Conservation (phyloP, 2,329 filamentous ascomycete species). For the Exophiala alcalophila region DNA sequence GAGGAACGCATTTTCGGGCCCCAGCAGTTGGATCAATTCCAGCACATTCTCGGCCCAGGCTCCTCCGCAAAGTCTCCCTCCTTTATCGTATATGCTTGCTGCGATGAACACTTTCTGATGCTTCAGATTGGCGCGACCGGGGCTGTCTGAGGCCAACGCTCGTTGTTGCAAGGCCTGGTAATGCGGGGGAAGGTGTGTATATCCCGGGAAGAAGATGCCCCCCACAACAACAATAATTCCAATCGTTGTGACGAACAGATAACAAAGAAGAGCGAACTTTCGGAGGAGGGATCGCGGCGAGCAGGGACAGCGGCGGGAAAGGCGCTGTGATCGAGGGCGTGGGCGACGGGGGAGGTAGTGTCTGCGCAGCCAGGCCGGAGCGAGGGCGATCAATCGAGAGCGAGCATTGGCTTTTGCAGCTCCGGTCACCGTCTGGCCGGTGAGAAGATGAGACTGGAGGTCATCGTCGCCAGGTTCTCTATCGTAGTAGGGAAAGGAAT, state of each 20-base stretch:
- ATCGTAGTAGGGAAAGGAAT: constrained; percentile 10
- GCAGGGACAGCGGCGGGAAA: constrained; percentile 10
- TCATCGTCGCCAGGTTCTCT: constrained; percentile 14
- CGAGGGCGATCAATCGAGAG: constrained; percentile 12
- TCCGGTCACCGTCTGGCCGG: constrained; percentile 5
- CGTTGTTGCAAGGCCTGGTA: constrained; percentile 43
- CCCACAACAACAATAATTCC: constrained; percentile 42
- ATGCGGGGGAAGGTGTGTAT: constrained; percentile 53
- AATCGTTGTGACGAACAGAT: constrained; percentile 26
- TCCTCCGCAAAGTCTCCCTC: constrained; percentile 59
- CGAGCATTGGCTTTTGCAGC: constrained; percentile 8
- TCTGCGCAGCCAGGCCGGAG: constrained; percentile 23
- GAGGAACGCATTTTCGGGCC: constrained; percentile 65
- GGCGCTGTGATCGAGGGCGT: constrained; percentile 12
- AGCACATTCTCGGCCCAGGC: constrained; percentile 62
- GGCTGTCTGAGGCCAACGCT: constrained; percentile 33
- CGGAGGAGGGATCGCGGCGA: constrained; percentile 23
- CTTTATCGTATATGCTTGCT: constrained; percentile 65
- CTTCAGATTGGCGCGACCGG: constrained; percentile 50
- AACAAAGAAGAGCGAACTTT: constrained; percentile 22
- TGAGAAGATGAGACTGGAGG: constrained; percentile 17
- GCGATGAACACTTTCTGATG: constrained; percentile 72
- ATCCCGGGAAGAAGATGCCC: constrained; percentile 54
- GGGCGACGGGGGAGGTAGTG: constrained; percentile 11
- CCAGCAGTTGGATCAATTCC: constrained; percentile 63